These are phyloP conservation scores for Schizophyllum amplum DNA, from an alignment of 1,284 basidiomycete species.

Conservation along the genomic window DNA sequence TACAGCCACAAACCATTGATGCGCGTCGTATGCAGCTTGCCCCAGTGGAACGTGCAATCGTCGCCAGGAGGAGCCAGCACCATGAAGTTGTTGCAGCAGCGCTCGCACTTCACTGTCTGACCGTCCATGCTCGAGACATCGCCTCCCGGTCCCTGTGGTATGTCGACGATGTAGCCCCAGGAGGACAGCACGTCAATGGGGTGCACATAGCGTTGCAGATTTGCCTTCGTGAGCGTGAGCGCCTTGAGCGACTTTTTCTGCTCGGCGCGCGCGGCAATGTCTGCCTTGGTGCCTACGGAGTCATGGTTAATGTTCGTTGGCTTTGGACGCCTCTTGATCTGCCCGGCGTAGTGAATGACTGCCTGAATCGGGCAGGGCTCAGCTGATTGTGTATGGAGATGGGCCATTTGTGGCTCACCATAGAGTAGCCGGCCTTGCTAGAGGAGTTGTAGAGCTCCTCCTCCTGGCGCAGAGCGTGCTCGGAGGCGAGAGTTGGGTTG, in stretches of 20 bases:
- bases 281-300: conserved; percentile 76
- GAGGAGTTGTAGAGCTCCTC: conserved; percentile 66
- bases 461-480: conserved; percentile 74
- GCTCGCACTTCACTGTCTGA: conserved; percentile 62
- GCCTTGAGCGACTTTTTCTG: conserved; percentile 49
- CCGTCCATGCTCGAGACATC: conserved; percentile 61
- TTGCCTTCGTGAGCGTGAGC: conserved; percentile 44
- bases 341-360: conserved; percentile 62
- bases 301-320: conserved; percentile 58
- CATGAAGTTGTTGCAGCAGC: conserved; percentile 64
- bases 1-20: conserved; percentile 44
- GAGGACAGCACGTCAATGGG: conserved; percentile 47
- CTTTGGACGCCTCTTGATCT: conserved; percentile 61
- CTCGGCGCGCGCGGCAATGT: conserved; percentile 51
- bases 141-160: conserved; percentile 58
- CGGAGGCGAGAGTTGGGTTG: conserved; percentile 53
- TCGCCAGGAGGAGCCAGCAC: conserved; percentile 54
- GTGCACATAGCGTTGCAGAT: conserved; percentile 54
- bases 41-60: conserved; percentile 81
- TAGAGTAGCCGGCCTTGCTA: conserved; percentile 71
- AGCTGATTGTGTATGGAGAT: not conserved
- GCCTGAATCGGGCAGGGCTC: conserved; percentile 36
- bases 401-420: conserved; percentile 36
- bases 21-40: conserved; percentile 49
- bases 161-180: conserved; percentile 67